Percentiles rank a stretch among this genome's conserved stretches.
Conservation (phyloP, 169 alveolate genomes). For the Plasmodium cynomolgi region DNA sequence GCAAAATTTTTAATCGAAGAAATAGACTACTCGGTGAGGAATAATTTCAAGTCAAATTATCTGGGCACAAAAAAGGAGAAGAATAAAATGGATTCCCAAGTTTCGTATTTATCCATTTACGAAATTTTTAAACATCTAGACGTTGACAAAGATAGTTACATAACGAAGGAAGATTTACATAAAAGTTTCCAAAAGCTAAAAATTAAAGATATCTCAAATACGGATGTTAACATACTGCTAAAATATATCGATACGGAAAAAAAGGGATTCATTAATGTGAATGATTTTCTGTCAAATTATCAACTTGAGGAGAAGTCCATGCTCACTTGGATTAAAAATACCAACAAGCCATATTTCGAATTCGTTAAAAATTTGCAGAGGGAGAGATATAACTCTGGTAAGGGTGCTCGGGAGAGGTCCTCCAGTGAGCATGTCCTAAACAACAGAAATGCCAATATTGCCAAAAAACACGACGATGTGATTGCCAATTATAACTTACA, state of each 20-base stretch:
- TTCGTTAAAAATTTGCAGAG: slow-evolving; percentile 43
- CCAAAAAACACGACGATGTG: slow-evolving; percentile 46
- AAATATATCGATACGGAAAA: slow-evolving; percentile 68
- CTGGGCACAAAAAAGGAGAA: slow-evolving; percentile 1
- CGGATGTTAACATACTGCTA: slow-evolving; percentile 43
- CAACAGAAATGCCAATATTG: slow-evolving; percentile 52
- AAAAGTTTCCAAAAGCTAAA: slow-evolving; percentile 46
- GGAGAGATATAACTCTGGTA: background rate
- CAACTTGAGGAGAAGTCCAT: slow-evolving; percentile 70
- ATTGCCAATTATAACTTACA: slow-evolving; percentile 40
- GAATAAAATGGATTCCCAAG: slow-evolving; percentile 2
- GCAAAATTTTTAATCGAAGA: slow-evolving; percentile 72
- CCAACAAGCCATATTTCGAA: slow-evolving; percentile 74
- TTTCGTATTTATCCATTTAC: slow-evolving; percentile 50
- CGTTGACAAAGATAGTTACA: slow-evolving; percentile 60
- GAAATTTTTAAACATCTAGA: slow-evolving; percentile 70
- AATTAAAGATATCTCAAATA: slow-evolving; percentile 42
- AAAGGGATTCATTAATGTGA: slow-evolving; percentile 59
- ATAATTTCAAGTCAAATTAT: slow-evolving; percentile 46
- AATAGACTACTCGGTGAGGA: slow-evolving; percentile 61
- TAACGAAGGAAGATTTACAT: slow-evolving; percentile 65
- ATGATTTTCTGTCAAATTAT: slow-evolving; percentile 58
- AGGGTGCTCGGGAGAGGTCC: slow-evolving; percentile 3
- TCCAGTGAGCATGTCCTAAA: slow-evolving; percentile 14
- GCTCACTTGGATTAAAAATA: slow-evolving; percentile 71